Conservation (phyloP, 257 asterid genomes). For the Gentiana dahurica region DNA sequence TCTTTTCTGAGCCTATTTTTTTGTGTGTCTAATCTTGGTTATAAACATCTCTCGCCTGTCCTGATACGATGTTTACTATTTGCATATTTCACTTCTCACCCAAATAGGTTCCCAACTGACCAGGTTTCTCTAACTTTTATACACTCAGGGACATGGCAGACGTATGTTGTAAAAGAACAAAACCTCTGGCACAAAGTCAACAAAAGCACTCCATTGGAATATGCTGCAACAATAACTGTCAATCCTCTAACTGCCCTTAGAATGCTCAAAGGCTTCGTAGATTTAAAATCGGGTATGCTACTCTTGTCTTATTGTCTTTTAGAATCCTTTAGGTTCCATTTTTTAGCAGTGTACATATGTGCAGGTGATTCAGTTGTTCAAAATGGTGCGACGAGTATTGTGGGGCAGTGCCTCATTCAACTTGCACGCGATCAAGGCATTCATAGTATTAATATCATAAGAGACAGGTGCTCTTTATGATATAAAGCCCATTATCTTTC, state of each 20-base stretch:
- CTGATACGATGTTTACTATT: too few species aligned
- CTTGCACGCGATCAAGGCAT: slow-evolving; percentile 81
- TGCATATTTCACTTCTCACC: neutral
- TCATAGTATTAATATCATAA: slow-evolving; percentile 58
- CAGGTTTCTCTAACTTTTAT: slow-evolving; percentile 1
- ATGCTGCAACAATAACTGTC: slow-evolving; percentile 82
- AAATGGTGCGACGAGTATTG: slow-evolving; percentile 97
- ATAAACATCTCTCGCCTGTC: neutral
- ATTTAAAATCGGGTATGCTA: slow-evolving; percentile 57
- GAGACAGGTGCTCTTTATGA: slow-evolving; percentile 60
- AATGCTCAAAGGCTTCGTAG: slow-evolving; percentile 89
- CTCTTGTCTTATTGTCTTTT: slow-evolving; percentile 1
- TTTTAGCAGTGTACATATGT: slow-evolving; percentile 13
- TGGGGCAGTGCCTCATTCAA: slow-evolving; percentile 91
- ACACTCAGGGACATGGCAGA: slow-evolving; percentile 91
- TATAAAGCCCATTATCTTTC: neutral
- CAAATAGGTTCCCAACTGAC: neutral
- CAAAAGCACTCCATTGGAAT: slow-evolving; percentile 66
- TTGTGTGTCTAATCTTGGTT: too few species aligned
- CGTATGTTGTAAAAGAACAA: slow-evolving; percentile 75
- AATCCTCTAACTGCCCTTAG: slow-evolving; percentile 87
- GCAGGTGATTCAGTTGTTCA: slow-evolving; percentile 90
- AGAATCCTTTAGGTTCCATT: slow-evolving; percentile 3
- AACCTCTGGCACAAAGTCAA: slow-evolving; percentile 73
- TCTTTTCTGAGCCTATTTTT: too few species aligned